Base-by-base conservation (phyloP, 2,329 filamentous ascomycete genomes). In the Colletotrichum gigasporum region DNA sequence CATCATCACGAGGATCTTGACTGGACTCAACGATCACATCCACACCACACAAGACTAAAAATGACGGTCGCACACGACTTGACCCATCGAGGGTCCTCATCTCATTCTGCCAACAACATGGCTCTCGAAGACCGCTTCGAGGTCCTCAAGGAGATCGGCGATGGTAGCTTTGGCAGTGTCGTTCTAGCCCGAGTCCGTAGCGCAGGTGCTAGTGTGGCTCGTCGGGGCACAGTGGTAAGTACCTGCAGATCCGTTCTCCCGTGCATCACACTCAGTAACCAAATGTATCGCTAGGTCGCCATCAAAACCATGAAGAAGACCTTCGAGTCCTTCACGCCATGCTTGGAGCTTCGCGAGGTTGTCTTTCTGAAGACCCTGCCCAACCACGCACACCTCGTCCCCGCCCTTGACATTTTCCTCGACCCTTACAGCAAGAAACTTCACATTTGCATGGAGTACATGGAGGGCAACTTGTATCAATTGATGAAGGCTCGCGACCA, bases 281-380 rank as follows among this genome's bases (percentile, higher is more conserved):
- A 30, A 18, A 11, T 22, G 12, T 35, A 60, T 60, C 57, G 61
- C 41, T 58, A 98, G 96, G 92, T 99, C 72, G 96, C 96, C 42
- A 97, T 99, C 81, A 99, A 99, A 82, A 98, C 96, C 5, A 99
- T 99, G 96, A 99, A 99, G 86, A 99, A 99, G 87, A 94, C 91
- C 0, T 99, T 98, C 72, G 94, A 98, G 71, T 97, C 93, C 2
- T 94, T 97, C 74, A 82, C 87, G 14, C 91, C 94, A 54, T 99
- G 96, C 77, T 81, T 97, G 68, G 96, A 99, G 78, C 87, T 99
- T 56, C 91, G 96, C 67, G 96, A 99, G 78, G 96, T 99, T 69
- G 96, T 99, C 75, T 99, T 99, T 79, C 83, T 99, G 47, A 90
- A 93, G 73, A 95, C 94, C 10, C 83, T 99, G 14, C 96, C 96